A percentile compares a stretch with the other conserved stretches of the same genome.
Conservation (phyloP, 2,329 filamentous ascomycete species). For the Cyphellophora europaea region DNA sequence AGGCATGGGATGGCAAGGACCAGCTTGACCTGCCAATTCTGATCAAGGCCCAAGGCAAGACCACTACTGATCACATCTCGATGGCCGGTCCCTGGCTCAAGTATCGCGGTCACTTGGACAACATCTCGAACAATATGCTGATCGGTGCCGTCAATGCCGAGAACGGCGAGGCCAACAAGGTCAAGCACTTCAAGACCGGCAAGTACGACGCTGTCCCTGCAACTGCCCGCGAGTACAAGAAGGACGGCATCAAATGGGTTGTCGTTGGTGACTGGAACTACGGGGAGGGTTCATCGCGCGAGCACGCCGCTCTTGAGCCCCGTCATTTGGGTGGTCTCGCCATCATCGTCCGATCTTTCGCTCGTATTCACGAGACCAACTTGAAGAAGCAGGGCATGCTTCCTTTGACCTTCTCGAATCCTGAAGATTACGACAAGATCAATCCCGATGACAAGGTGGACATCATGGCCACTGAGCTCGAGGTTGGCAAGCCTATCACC, state of each 20-base stretch:
- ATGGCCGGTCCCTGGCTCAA: conserved; percentile 97
- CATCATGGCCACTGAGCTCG: conserved; percentile 78
- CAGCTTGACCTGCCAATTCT: conserved; percentile 74
- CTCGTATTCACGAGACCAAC: conserved; percentile 99
- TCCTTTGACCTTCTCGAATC: conserved; percentile 87
- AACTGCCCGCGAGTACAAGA: conserved; percentile 97
- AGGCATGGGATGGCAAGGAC: conserved; percentile 87
- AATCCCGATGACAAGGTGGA: conserved; percentile 87
- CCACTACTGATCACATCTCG: conserved; percentile 93
- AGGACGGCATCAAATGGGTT: conserved; percentile 91
- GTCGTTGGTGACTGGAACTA: conserved; percentile 99
- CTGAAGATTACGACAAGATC: conserved; percentile 97
- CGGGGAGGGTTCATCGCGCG: conserved; percentile 92
- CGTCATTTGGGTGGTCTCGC: conserved; percentile 93
- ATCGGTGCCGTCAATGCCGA: conserved; percentile 94
- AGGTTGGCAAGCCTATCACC: conserved; percentile 85
- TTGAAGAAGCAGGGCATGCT: conserved; percentile 99
- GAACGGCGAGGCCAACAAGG: conserved; percentile 95
- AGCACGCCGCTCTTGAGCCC: conserved; percentile 96
- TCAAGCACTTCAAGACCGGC: conserved; percentile 80
- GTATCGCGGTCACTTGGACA: conserved; percentile 97
- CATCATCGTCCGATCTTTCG: conserved; percentile 91
- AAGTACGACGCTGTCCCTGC: conserved; percentile 83
- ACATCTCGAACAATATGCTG: conserved; percentile 99
- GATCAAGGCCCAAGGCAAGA: conserved; percentile 95